phyloP scores from a whole-genome alignment of 768 basidiomycete genomes.

The Panellus pusillus region DNA sequence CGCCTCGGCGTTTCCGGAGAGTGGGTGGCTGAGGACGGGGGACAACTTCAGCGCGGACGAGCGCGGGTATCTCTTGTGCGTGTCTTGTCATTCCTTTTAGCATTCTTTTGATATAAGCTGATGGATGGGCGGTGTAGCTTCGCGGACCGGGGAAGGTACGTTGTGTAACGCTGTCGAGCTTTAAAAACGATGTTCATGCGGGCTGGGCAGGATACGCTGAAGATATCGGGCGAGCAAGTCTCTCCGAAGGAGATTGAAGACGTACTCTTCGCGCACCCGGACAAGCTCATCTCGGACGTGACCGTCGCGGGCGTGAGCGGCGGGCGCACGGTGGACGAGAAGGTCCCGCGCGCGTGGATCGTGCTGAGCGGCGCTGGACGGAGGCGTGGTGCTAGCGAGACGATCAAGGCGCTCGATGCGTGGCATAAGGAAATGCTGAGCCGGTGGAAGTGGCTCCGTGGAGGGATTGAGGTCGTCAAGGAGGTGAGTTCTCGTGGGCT shows the following conservation, averaged over 20 bases:
- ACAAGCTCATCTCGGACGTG: constrained; percentile 60
- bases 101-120: neutral
- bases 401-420: constrained; percentile 47
- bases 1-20: constrained; percentile 58
- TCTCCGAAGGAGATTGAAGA: constrained; percentile 80
- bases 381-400: constrained; percentile 41
- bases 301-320: constrained; percentile 75
- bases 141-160: constrained; percentile 74
- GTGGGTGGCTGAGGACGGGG: constrained; percentile 75
- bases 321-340: constrained; percentile 70
- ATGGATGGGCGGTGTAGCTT: constrained; percentile 46
- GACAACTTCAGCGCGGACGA: constrained; percentile 65
- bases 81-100: constrained; percentile 5
- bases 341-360: constrained; percentile 77
- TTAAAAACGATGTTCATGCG: no score
- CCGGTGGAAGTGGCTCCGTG: constrained; percentile 75
- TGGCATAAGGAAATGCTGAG: constrained; percentile 68
- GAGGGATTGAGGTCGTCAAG: constrained; percentile 65
- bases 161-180: no score
- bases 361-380: constrained; percentile 61
- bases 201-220: constrained; percentile 63
- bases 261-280: constrained; percentile 60
- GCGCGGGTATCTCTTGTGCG: constrained; percentile 66
- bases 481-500: constrained; percentile 43
- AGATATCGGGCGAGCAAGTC: constrained; percentile 78